Base-by-base conservation (phyloP, 768 basidiomycete species). In the Termitomyces sp. region DNA sequence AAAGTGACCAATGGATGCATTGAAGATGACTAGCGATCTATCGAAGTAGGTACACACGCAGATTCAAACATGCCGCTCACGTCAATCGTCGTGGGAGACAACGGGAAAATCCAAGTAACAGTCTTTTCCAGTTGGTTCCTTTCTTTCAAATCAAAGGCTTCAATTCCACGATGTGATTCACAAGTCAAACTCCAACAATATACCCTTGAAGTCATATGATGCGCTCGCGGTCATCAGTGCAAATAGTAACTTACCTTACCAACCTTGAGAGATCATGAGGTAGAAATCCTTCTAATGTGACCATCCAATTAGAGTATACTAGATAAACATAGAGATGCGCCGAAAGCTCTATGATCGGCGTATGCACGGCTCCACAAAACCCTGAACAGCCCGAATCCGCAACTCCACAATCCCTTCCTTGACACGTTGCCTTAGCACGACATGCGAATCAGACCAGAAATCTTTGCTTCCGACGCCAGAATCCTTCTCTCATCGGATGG, bases 401-500 rank as follows among this genome's bases (percentile, higher is more conserved):
- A 31, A 33, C 29, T 54, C 53, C 20, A 42, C 41, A 54, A 29
- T 34, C 5, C 4, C 22, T 41, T 33, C 28, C 53, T 22, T 45
- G 31, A 39, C 48, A 55, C 54, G 33, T 56, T 18, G 34, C 33
- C 28, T 16, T 28, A 22, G 13, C 34, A 28, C 26, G 28, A 47
- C 15, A 60, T 56, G 59, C 47, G 51, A 56, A 60, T 60, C 51
- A 36, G n/a, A 4, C 51, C 24, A 41, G 54, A 60, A 50, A 41
- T 46, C 20, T 50, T 60, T 26, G 31, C 50, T 29, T 47, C 52
- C 8, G 62, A 56, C 20, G 41, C 57, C 41, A 63, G 51, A 45
- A 29, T 66, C 46, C 55, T 75, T 18, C 64, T 65, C 37, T 75
- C 75, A n/a, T 64, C 69, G 33, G 76, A 77, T 62, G 74, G 75